Base-by-base conservation (phyloP, 805 yeast species). In the Zygoascus tannicola region DNA sequence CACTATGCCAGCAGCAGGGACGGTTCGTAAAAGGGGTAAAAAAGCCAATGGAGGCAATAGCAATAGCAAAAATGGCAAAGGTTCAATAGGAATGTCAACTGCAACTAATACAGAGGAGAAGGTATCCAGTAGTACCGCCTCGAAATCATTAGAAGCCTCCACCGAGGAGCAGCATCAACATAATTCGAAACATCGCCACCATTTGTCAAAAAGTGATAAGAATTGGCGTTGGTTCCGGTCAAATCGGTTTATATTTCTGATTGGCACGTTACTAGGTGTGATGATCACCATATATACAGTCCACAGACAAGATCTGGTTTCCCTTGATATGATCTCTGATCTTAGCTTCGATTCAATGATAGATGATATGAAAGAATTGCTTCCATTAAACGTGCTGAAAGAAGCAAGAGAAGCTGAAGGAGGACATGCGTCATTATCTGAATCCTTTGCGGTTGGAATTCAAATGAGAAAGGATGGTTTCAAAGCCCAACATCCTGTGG, bases 361-460 rank as follows among this genome's bases (percentile, higher is more conserved):
- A 45, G 80, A 69, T 18, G 71, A 74, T 48, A 65, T 81, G 44
- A 83, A 77, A 28, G 90, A 81, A 46, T 80, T 90, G 86, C 64
- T 88, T n/a, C 96, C 97, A 2, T 64, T 68, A 1, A 69, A 80
- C 1, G 56, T 88, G 14, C 73, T 76, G 42, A 67, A 74, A 4
- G 74, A 85, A 34, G 64, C 88, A 28, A 66, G 70, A 18, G 81
- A 78, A 44, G 64, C 77, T n/a, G 70, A 70, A 38, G 54, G 56
- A n/a, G 67, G 66, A n/a, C 68, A 65, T 10, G 56, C 56, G 5
- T 58, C 70, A 23, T 68, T 56, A n/a, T 51, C 86, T 4, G 94
- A 86, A 48, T 78, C 88, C 40, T 92, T 92, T 66, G 85, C 92
- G 0, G 94, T 87, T 15, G 98, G 98, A 1, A 75, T 71, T 52